These are phyloP conservation scores for Ophiocordyceps australis DNA, from an alignment of 2,329 filamentous ascomycete species.

Conservation along the genomic window DNA sequence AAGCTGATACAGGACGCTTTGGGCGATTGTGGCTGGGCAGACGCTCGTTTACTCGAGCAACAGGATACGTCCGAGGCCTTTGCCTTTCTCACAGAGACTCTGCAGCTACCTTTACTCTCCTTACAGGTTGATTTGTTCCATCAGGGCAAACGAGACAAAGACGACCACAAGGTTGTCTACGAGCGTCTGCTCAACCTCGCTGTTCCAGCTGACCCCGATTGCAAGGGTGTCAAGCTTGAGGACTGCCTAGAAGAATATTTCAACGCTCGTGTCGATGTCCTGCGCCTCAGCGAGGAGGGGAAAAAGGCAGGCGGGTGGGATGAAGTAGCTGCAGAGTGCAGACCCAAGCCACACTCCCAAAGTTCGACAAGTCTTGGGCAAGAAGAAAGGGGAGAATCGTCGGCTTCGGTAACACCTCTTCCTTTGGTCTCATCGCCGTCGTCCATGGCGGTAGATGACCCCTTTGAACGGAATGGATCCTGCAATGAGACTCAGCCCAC, in stretches of 20 bases:
- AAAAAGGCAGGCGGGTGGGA: slow-evolving; percentile 19
- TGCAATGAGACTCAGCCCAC: background rate
- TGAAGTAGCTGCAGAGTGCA: no score
- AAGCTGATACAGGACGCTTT: slow-evolving; percentile 67
- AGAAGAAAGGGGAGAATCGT: no score
- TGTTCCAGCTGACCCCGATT: slow-evolving; percentile 59
- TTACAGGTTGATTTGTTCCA: slow-evolving; percentile 92
- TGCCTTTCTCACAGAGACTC: slow-evolving; percentile 77
- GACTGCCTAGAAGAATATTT: slow-evolving; percentile 90
- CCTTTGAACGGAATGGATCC: background rate
- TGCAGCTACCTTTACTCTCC: slow-evolving; percentile 74
- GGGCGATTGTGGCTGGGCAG: slow-evolving; percentile 74
- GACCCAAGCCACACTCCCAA: no score
- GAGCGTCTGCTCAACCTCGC: slow-evolving; percentile 82
- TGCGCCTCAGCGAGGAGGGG: slow-evolving; percentile 47
- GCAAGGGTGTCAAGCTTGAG: slow-evolving; percentile 60
- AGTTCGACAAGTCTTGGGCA: no score
- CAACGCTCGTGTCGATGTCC: slow-evolving; percentile 82
- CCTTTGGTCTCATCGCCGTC: slow-evolving; percentile 11
- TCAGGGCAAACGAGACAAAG: slow-evolving; percentile 65
- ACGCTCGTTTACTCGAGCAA: slow-evolving; percentile 59
- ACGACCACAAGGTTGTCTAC: slow-evolving; percentile 90
- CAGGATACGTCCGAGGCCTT: slow-evolving; percentile 96
- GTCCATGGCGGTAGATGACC: slow-evolving; percentile 1
- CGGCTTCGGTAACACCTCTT: slow-evolving; percentile 14